A percentile compares a stretch with the other conserved stretches of the same genome.
These are phyloP conservation scores for Acrocalymma vagum DNA, from an alignment of 2,329 filamentous ascomycete genomes.

Conservation along the genomic window DNA sequence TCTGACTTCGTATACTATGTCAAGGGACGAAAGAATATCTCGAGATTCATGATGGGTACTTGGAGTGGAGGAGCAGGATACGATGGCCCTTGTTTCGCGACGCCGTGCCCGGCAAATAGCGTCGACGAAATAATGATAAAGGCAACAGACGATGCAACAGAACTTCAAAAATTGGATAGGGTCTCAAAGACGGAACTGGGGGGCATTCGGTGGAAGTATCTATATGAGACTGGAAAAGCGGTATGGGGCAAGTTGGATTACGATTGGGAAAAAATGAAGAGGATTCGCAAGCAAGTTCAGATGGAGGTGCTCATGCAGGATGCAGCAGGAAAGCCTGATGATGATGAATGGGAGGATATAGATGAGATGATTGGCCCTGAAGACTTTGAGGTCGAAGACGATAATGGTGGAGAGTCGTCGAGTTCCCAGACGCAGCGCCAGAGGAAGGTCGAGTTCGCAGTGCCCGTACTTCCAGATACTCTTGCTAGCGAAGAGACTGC, in stretches of 20 bases:
- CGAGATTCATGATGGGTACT: slow-evolving; percentile 22
- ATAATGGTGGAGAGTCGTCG: no score
- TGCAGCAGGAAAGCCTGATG: no score
- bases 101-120: slow-evolving; percentile 7
- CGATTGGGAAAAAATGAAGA: slow-evolving; percentile 4
- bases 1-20: slow-evolving; percentile 29
- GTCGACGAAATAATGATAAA: background rate
- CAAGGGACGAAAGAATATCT: slow-evolving; percentile 13
- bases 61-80: slow-evolving; percentile 24
- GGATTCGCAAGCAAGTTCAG: no score
- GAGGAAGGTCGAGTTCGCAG: no score
- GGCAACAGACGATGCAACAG: background rate
- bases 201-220: slow-evolving; percentile 25
- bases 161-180: slow-evolving; percentile 3
- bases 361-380: no score
- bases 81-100: slow-evolving; percentile 23
- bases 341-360: no score
- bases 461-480: no score
- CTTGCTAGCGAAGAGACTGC: no score
- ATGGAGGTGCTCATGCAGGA: no score
- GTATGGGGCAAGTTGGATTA: slow-evolving; percentile 26
- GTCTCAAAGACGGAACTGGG: slow-evolving; percentile 11
- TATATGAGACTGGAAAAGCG: slow-evolving; percentile 24
- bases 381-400: no score
- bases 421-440: no score